Percentiles rank a stretch among this genome's conserved stretches.
These are phyloP conservation scores for Phytopythium boreale DNA, from an alignment of 352 stramenopile species.

Conservation along the genomic window DNA sequence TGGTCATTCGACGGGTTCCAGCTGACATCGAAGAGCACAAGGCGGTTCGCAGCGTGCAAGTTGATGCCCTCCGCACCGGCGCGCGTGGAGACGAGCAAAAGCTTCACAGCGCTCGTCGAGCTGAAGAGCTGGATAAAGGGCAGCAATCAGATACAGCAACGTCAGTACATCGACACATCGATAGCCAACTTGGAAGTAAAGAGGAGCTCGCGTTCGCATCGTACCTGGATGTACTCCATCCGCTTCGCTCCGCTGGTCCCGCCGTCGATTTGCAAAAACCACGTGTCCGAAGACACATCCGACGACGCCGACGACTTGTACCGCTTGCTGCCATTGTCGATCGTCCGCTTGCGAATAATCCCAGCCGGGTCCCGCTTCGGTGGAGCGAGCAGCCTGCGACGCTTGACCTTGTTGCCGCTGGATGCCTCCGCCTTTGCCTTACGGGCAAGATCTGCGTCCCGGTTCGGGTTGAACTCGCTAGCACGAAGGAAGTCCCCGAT, in stretches of 20 bases:
- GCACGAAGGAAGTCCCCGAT: conserved; percentile 66
- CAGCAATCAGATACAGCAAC: conserved; percentile 1
- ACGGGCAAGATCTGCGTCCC: conserved; percentile 14
- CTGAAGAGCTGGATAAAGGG: conserved; percentile 50
- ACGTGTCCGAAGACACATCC: conserved; percentile 29
- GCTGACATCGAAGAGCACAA: conserved; percentile 91
- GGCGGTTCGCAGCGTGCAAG: conserved; percentile 83
- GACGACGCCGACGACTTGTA: background rate
- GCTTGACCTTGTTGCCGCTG: conserved; percentile 23
- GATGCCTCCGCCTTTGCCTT: conserved; percentile 16
- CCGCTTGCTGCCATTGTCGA: conserved; percentile 10
- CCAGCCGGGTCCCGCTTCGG: conserved; percentile 55
- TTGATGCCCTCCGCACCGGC: conserved; percentile 89
- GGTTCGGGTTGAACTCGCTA: conserved; percentile 49
- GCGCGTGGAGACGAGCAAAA: conserved; percentile 77
- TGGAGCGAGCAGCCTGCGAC: conserved; percentile 20
- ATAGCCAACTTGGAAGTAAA: background rate
- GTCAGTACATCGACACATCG: background rate
- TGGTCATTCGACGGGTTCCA: conserved; percentile 92
- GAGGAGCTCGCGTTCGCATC: background rate
- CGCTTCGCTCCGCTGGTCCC: conserved; percentile 71
- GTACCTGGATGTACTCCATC: conserved; percentile 84
- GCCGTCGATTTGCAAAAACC: conserved; percentile 83
- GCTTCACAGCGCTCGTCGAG: conserved; percentile 52
- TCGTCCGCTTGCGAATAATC: conserved; percentile 49